Percentiles rank a stretch among this genome's conserved stretches.
Evolutionary conservation across 257 asterid species (phyloP).

Genomic region (Solanum virginianum): DNA sequence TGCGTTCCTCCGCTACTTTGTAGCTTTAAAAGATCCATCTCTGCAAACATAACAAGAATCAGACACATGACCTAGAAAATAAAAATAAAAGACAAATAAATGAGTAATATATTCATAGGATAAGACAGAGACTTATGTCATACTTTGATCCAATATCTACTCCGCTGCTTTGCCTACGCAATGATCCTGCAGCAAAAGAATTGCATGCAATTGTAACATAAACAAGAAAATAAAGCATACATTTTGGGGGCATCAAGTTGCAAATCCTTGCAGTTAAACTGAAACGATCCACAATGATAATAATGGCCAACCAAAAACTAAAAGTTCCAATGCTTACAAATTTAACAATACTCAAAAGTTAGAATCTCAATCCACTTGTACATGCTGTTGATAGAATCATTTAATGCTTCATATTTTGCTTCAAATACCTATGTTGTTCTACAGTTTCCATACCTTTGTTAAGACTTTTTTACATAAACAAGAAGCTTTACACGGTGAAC

Average conservation of each 20-base stretch:
- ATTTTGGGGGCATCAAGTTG: background rate
- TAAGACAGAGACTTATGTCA: background rate
- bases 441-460: background rate
- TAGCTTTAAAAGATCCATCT: constrained; percentile 32
- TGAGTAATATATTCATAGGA: background rate
- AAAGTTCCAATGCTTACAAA: background rate
- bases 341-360: background rate
- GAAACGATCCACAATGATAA: background rate
- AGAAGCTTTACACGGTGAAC: background rate
- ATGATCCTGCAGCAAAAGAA: constrained; percentile 31
- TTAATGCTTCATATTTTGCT: background rate
- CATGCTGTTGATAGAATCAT: background rate
- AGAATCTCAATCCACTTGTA: background rate
- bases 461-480: background rate
- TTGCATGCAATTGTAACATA: background rate
- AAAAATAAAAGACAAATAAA: background rate
- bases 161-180: constrained; percentile 69
- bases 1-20: constrained; percentile 59
- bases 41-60: constrained; percentile 40
- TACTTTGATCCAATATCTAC: constrained; percentile 49
- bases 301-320: background rate
- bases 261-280: background rate
- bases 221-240: background rate
- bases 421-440: background rate
- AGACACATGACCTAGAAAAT: constrained; percentile 5